Base-by-base conservation (phyloP, 2,329 filamentous ascomycete genomes). In the Elsinoe australis region DNA sequence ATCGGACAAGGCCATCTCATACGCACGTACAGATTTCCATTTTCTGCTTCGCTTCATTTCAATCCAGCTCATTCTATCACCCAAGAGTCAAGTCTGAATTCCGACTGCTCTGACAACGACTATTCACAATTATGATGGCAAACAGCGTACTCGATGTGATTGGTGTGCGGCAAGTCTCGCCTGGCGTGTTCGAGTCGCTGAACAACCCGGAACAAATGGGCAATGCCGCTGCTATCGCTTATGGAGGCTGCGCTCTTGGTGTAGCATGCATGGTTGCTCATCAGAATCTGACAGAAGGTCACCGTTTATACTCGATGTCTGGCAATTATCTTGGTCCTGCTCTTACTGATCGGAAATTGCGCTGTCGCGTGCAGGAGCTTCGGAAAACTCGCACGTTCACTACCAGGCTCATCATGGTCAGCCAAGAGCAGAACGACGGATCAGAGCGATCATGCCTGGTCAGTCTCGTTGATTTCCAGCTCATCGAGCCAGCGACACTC, bases 281-380 rank as follows among this genome's bases (percentile, higher is more conserved):
- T 35, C 56, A 60, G 2, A 67, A 67, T 1, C 65, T 70, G 0
- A 59, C 65, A 0, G 8, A 55, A 0, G 55, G 53, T 1, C 67
- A 71, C 55, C 60, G 65, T 2, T 59, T 74, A 3, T 75, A 75
- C 55, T 72, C 71, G 0, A 54, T 70, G 0, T 53, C 69, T 0
- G 73, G 73, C 0, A 64, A 71, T 49, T 76, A 67, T 41, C 65
- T 71, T 1, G 70, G 72, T 2, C 71, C 73, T 1, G 66, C 71
- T 2, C 58, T 63, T 14, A 69, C 61, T 0, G 65, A 69, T 19
- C 59, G 63, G 15, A 64, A 64, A 12, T 52, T 74, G 1, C 55
- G 55, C 28, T 66, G 64, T 44, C 61, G 53, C 2, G 67, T 72
- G 1, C 58, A 59, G 14, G 54, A 52, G 12, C 61, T 66, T 1